Percentiles rank a stretch among this genome's conserved stretches.
These are phyloP conservation scores for Tulasnella sp. DNA, from an alignment of 768 basidiomycete genomes.

Conservation along the genomic window DNA sequence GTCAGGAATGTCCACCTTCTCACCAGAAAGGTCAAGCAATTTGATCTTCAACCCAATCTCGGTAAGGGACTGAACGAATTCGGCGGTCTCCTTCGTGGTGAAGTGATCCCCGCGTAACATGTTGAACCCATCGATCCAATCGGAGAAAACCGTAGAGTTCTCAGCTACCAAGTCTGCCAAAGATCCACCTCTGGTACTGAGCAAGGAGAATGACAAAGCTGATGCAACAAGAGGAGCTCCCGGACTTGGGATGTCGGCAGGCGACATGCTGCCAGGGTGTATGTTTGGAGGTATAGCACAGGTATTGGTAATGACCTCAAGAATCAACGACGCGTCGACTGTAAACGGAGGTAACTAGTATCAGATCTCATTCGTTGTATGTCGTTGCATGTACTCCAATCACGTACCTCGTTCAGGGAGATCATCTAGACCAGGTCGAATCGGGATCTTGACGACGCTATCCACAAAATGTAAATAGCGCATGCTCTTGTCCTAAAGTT, in stretches of 20 bases:
- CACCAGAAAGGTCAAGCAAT: conserved; percentile 82
- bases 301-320: conserved; percentile 65
- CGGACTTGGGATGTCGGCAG: conserved; percentile 26
- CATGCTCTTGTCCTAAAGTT: conserved; percentile 54
- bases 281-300: conserved; percentile 51
- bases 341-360: neutral
- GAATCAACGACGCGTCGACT: conserved; percentile 67
- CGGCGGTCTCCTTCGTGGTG: conserved; percentile 72
- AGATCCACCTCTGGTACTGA: conserved; percentile 57
- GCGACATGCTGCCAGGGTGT: neutral
- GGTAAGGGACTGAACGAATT: conserved; percentile 75
- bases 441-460: conserved; percentile 63
- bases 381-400: too few species aligned
- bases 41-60: conserved; percentile 90
- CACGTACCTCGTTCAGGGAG: conserved; percentile 56
- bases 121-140: conserved; percentile 90
- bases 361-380: neutral
- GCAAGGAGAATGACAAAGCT: conserved; percentile 64
- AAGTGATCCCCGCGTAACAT: conserved; percentile 78
- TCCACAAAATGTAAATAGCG: conserved; percentile 83
- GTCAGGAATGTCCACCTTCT: conserved; percentile 80
- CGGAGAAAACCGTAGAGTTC: conserved; percentile 70
- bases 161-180: conserved; percentile 70
- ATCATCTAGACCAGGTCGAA: conserved; percentile 74
- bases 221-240: conserved; percentile 41